Base-by-base conservation (phyloP, 169 alveolate species). In the Babesia bovis region DNA sequence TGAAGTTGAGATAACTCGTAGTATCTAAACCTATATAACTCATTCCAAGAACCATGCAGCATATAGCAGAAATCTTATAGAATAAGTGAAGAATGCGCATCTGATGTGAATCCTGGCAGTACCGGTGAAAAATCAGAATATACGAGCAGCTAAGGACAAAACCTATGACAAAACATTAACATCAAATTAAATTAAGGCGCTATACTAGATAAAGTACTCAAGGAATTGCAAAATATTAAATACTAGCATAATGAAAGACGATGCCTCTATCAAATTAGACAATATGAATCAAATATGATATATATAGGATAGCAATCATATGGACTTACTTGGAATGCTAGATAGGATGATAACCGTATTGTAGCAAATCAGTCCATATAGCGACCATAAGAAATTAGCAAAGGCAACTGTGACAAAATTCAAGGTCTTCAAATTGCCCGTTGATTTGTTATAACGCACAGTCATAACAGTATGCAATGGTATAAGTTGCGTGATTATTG, bases 321-420 rank as follows among this genome's bases (percentile, higher is more conserved):
- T n/a, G n/a, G n/a, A n/a, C 75, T 33, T 3, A 78, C 92, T 90
- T 21, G 85, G 87, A 40, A 79, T 42, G 45, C 78, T 86, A 0
- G 90, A 83, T 33, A 83, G 42, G 0, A 86, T 66, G 69, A 86
- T 75, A 10, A 85, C 76, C 17, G 75, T 41, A 55, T 86, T 86
- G 38, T 40, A 65, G 55, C 84, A 28, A 25, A 86, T 42, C 23
- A 67, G 49, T 0, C 90, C 92, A 69, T 86, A 86, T 4, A 86
- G 85, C 25, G 89, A 61, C 90, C 90, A 86, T 28, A 83, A 71
- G 73, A 83, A 79, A 6, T 78, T 69, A 25, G 92, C 76, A 63
- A 82, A 75, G 17, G 85, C 83, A 36, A 79, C 60, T 9, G 85
- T 82, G 21, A 83, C 78, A 59, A 77, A 86, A 38, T 74, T 70